Evolutionary conservation across 306 rosid species (phyloP), one percentile per base, ranked within the genome.

Genomic region (Trichosanthes cucumerina): DNA sequence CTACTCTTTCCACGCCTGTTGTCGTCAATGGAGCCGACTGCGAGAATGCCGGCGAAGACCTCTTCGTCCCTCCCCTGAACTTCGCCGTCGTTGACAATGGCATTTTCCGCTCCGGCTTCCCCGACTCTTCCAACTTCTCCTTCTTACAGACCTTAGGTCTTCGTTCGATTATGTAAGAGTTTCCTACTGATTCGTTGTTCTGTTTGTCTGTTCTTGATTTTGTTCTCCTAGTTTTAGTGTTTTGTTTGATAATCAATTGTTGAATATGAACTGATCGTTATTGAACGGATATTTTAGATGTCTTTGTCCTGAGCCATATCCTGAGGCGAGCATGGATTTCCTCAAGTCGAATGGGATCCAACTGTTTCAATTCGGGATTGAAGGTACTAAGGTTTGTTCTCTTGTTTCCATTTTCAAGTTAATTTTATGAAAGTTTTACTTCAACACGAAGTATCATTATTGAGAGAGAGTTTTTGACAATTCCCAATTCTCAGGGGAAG

Each of bases 31-130:
- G 15, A 0, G 82, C 24, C 0, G 79, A 43, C 58, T 63, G 18
- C 11, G 23, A 85, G n/a, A 82, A 62, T 10, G 85, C 77, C 43
- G 92, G 83, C 6, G 97, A 96, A 44, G 91, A 85, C 80, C 85
- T 82, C 74, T 90, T 86, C 81, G 53, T 85, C 12, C 99, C 96
- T n/a, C 98, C 99, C 21, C 87, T 93, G 82, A 96, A 96, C 95
- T 96, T 96, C 80, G 77, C 99, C 34, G 82, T 90, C 87, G 99
- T 96, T 49, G 99, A 96, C 78, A 87, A 87, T 28, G 98, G 98
- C 97, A 87, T 96, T 89, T 96, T 92, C 86, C 86, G 99, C 76
- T 96, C 98, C 36, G 99, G 99, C 39, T 96, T 96, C 83, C 99
- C 99, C 19, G 88, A 88, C 54, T 88, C 92, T 11, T 84, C 88